These are phyloP conservation scores for Leucocoprinus sp. DNA, from an alignment of 768 basidiomycete species.

Conservation along the genomic window DNA sequence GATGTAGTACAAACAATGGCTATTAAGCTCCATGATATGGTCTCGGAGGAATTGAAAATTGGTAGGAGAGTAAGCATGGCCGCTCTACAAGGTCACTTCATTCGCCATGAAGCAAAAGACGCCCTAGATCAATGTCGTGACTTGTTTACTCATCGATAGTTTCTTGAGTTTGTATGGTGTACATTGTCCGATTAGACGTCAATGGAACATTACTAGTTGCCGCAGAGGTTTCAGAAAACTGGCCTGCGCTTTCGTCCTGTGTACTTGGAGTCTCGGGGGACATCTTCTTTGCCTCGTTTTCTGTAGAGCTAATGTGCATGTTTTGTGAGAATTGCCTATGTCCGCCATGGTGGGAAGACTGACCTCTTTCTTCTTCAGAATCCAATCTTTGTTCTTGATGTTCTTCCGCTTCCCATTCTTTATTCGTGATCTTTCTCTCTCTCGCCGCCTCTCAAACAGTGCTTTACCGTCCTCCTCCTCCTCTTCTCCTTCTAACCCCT, in stretches of 20 bases:
- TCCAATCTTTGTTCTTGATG: constrained; percentile 83
- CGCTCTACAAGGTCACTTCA: constrained; percentile 90
- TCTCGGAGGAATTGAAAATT: constrained; percentile 40
- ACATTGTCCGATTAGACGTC: background rate
- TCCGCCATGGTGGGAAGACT: constrained; percentile 12
- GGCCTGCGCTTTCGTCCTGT: constrained; percentile 85
- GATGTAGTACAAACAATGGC: constrained; percentile 38
- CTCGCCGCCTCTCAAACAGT: constrained; percentile 72
- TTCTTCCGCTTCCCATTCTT: constrained; percentile 63
- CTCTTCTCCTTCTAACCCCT: constrained; percentile 66
- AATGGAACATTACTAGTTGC: constrained; percentile 13
- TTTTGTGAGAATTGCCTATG: background rate
- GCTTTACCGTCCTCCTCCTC: constrained; percentile 48
- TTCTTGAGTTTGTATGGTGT: constrained; percentile 6
- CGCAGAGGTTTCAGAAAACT: constrained; percentile 50
- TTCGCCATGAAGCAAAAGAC: constrained; percentile 54
- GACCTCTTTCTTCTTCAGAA: constrained; percentile 94
- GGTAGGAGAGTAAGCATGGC: constrained; percentile 87
- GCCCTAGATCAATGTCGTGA: constrained; percentile 46
- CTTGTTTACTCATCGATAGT: constrained; percentile 28
- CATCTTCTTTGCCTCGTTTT: constrained; percentile 75
- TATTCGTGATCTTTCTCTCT: constrained; percentile 48
- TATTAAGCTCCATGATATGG: constrained; percentile 40
- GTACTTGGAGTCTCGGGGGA: constrained; percentile 81
- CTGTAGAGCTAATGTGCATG: constrained; percentile 55